Percentiles rank a stretch among this genome's conserved stretches.
These are phyloP conservation scores for Lotmaria passim DNA, from an alignment of 208 protist species.

Conservation along the genomic window DNA sequence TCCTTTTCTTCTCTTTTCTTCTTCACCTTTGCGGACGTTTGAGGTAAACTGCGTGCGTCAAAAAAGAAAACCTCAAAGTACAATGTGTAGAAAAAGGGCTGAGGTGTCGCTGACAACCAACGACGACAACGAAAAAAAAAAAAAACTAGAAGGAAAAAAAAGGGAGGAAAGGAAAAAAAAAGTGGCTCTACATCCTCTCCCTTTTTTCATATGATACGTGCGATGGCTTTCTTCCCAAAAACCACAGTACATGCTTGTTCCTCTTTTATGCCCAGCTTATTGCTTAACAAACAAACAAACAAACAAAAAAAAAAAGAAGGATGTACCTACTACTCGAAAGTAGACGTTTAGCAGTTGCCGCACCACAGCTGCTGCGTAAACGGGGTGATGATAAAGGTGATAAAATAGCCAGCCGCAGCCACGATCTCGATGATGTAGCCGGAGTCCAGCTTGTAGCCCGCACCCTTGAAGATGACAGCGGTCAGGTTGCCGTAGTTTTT, in stretches of 20 bases:
- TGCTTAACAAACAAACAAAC: neutral
- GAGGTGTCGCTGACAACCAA: no score
- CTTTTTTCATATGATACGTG: no score
- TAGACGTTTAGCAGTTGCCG: slow-evolving; percentile 37
- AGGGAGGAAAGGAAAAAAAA: slow-evolving; percentile 8
- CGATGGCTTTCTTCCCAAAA: no score
- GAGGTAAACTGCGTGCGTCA: no score
- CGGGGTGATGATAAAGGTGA: slow-evolving; percentile 46
- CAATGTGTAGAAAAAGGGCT: no score
- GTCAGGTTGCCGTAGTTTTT: slow-evolving; percentile 33
- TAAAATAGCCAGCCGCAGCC: slow-evolving; percentile 29
- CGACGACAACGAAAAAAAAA: neutral
- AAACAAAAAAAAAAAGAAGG: slow-evolving; percentile 5
- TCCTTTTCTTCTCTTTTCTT: no score
- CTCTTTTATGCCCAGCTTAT: neutral
- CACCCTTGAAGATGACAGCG: slow-evolving; percentile 47
- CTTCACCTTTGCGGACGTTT: no score
- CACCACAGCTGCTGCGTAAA: slow-evolving; percentile 64
- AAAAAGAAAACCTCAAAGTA: no score
- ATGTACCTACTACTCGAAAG: neutral
- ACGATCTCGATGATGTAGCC: slow-evolving; percentile 57
- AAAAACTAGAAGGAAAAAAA: no score
- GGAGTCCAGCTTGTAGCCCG: slow-evolving; percentile 43
- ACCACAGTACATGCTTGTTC: no score
- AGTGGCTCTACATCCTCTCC: slow-evolving; percentile 18